Evolutionary conservation across 805 yeast species (phyloP).

Genomic region (Hanseniaspora meyeri): DNA sequence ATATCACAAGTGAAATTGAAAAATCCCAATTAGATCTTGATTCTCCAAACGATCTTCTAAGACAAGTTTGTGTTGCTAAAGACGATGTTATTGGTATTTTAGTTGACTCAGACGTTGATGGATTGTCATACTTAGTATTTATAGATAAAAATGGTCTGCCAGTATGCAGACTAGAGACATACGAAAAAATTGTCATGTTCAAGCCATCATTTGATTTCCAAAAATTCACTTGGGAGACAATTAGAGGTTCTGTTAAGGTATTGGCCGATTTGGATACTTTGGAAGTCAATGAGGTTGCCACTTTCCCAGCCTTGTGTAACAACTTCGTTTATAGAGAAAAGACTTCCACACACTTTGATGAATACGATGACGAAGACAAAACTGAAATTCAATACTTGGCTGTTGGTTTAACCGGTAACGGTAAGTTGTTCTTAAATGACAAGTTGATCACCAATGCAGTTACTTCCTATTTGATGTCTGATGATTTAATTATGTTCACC

Average conservation of each 20-base stretch:
- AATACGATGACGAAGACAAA: constrained; percentile 19
- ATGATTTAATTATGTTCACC: constrained; percentile 62
- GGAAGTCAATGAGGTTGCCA: constrained; percentile 29
- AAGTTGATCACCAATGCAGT: constrained; percentile 56
- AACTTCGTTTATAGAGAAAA: constrained; percentile 38
- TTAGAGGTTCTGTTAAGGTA: constrained; percentile 47
- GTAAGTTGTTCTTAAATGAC: constrained; percentile 57
- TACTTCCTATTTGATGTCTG: constrained; percentile 68
- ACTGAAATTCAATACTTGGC: constrained; percentile 30
- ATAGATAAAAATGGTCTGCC: constrained; percentile 19
- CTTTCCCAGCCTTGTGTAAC: constrained; percentile 60
- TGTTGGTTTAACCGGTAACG: constrained; percentile 66
- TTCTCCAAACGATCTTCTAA: constrained; percentile 34
- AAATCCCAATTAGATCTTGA: constrained; percentile 25
- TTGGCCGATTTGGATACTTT: constrained; percentile 22
- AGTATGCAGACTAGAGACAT: constrained; percentile 32
- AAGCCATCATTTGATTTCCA: constrained; percentile 44
- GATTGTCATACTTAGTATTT: constrained; percentile 32
- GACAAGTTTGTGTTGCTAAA: constrained; percentile 52
- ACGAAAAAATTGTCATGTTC: constrained; percentile 43
- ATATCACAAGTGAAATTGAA: constrained; percentile 16
- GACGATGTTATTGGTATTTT: constrained; percentile 47
- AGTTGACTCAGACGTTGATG: constrained; percentile 44
- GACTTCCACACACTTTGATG: background rate
- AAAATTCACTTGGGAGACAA: constrained; percentile 43